These are phyloP conservation scores for Fomes fomentarius DNA, from an alignment of 1,284 basidiomycete genomes.

Conservation along the genomic window DNA sequence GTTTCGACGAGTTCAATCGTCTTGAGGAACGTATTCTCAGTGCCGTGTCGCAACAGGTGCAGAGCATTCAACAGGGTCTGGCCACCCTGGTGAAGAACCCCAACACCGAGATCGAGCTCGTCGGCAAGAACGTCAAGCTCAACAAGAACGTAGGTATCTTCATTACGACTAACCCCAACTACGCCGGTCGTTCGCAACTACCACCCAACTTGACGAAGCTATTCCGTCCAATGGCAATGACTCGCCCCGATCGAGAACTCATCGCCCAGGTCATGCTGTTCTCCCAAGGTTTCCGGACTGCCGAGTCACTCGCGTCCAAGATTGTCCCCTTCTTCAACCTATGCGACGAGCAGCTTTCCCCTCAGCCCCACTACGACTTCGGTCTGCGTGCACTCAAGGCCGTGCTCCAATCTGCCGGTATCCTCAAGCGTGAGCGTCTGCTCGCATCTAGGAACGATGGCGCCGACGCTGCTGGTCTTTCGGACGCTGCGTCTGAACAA, in stretches of 20 bases:
- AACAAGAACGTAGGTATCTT: conserved; percentile 96
- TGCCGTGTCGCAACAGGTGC: conserved; percentile 98
- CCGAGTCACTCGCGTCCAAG: conserved; percentile 94
- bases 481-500: conserved; percentile 83
- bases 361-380: conserved; percentile 99
- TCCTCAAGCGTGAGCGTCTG: conserved; percentile 92
- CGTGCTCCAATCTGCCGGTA: conserved; percentile 95
- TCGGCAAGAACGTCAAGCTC: conserved; percentile 92
- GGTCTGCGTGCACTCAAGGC: conserved; percentile 97
- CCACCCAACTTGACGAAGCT: conserved; percentile 97
- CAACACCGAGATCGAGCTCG: conserved; percentile 91
- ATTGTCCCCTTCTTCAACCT: conserved; percentile 99
- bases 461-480: conserved; percentile 57
- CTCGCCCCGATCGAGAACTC: conserved; percentile 94
- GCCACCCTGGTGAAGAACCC: conserved; percentile 81
- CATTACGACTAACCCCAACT: conserved; percentile 98
- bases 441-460: conserved; percentile 49
- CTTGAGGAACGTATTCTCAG: conserved; percentile 97
- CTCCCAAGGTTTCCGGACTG: conserved; percentile 98
- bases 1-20: conserved; percentile 98
- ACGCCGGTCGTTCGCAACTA: conserved; percentile 95
- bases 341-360: conserved; percentile 95
- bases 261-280: conserved; percentile 99
- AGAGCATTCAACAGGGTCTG: conserved; percentile 97
- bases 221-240: conserved; percentile 99